phyloP scores from a whole-genome alignment of 164 flowering plant species.

The Nymphaea thermarum region DNA sequence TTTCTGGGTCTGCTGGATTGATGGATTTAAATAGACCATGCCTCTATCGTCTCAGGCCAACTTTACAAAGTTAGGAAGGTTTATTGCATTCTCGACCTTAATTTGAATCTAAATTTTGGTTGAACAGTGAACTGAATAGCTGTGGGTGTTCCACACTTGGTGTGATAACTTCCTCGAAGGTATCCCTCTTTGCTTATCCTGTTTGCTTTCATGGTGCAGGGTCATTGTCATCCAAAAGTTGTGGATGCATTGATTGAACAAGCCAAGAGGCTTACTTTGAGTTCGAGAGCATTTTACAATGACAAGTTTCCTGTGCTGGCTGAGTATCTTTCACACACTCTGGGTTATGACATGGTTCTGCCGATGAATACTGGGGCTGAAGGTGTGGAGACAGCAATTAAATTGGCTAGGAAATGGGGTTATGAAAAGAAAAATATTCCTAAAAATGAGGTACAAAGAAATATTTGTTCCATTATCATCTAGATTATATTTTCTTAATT shows the following conservation, averaged over 20 bases:
- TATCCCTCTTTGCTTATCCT: not conserved
- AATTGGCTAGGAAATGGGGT: constrained; percentile 93
- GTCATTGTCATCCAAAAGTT: constrained; percentile 94
- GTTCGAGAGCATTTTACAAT: constrained; percentile 94
- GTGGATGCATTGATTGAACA: constrained; percentile 76
- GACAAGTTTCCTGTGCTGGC: constrained; percentile 81
- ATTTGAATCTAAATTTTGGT: too few relatives aligned
- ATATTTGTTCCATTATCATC: too few relatives aligned
- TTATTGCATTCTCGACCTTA: too few relatives aligned
- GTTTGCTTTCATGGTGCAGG: constrained; percentile 30
- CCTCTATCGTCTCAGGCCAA: too few relatives aligned
- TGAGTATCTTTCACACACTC: constrained; percentile 47
- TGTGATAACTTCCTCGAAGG: too few relatives aligned
- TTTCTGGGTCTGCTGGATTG: too few relatives aligned
- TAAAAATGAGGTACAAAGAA: constrained; percentile 52
- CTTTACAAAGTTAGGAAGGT: too few relatives aligned
- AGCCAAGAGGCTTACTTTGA: constrained; percentile 69
- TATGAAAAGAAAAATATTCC: constrained; percentile 81
- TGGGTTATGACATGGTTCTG: constrained; percentile 94
- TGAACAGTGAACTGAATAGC: too few relatives aligned
- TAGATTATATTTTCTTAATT: too few relatives aligned
- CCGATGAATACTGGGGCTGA: constrained; percentile 99
- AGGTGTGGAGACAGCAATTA: constrained; percentile 94
- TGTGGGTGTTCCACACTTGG: too few relatives aligned
- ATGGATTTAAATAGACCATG: too few relatives aligned